phyloP scores from a whole-genome alignment of 176 grass and related monocot species.

The Cocos nucifera region DNA sequence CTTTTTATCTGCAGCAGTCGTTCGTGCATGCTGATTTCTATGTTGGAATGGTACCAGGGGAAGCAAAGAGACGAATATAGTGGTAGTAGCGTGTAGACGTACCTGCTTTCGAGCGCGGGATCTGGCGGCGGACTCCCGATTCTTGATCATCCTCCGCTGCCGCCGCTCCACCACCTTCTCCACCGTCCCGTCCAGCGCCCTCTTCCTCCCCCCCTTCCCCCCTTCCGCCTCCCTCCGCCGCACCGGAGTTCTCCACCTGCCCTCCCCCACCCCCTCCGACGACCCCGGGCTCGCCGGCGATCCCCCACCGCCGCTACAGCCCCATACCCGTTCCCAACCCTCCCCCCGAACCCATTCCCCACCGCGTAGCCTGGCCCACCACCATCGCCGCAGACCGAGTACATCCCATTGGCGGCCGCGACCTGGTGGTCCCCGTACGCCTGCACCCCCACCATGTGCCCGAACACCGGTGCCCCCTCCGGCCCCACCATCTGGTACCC shows the following conservation, averaged over 20 bases:
- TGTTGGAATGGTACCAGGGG: neutral
- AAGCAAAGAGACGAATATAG: neutral
- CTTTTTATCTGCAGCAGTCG: too few relatives aligned
- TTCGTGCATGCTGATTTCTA: too few relatives aligned
- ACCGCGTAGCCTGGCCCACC: constrained; percentile 1
- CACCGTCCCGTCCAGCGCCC: constrained; percentile 1
- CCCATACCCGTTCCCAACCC: constrained; percentile 27
- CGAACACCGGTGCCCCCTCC: neutral
- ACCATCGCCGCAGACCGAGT: too few relatives aligned
- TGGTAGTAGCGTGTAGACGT: too few relatives aligned
- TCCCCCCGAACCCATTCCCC: constrained; percentile 19
- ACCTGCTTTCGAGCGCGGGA: constrained; percentile 95
- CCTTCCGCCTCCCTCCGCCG: constrained; percentile 21
- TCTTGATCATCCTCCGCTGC: constrained; percentile 96
- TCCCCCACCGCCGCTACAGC: constrained; percentile 5
- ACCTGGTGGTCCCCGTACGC: constrained; percentile 21
- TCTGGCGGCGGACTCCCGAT: constrained; percentile 69
- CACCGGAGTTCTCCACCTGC: constrained; percentile 36
- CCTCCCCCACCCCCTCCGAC: constrained; percentile 39
- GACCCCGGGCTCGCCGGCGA: constrained; percentile 36
- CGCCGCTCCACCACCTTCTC: constrained; percentile 75
- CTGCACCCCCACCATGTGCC: constrained; percentile 3
- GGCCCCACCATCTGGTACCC: constrained; percentile 22
- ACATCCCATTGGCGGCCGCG: constrained; percentile 5
- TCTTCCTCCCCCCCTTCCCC: constrained; percentile 27